Percentiles rank a stretch among this genome's conserved stretches.
phyloP scores from a whole-genome alignment of 2,329 filamentous ascomycete species.

The Neocucurbitaria cava region DNA sequence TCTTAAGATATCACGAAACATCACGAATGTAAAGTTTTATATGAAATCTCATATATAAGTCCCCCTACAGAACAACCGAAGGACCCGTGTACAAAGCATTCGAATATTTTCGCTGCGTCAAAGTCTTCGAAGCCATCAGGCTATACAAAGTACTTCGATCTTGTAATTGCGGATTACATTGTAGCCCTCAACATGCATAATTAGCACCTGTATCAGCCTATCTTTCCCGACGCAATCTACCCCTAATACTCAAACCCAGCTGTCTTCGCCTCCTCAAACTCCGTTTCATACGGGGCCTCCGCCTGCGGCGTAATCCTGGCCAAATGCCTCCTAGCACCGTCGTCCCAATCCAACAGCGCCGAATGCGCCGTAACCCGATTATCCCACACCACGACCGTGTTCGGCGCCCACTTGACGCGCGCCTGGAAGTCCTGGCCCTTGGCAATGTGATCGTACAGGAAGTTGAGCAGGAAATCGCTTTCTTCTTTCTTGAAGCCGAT shows the following conservation, averaged over 20 bases:
- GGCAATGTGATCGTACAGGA: slow-evolving; percentile 77
- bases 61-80: no score
- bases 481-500: slow-evolving; percentile 88
- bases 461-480: slow-evolving; percentile 77
- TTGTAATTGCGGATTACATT: background rate
- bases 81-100: no score
- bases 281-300: slow-evolving; percentile 75
- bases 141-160: background rate
- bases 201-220: background rate
- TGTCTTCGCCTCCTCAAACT: slow-evolving; percentile 44
- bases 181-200: background rate
- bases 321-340: slow-evolving; percentile 78
- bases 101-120: no score
- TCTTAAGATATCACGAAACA: no score
- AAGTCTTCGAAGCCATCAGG: no score
- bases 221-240: background rate
- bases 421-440: slow-evolving; percentile 75
- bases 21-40: no score
- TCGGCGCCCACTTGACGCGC: slow-evolving; percentile 77
- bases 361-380: slow-evolving; percentile 82
- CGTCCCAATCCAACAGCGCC: slow-evolving; percentile 81
- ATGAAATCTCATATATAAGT: no score
- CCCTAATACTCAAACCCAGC: slow-evolving; percentile 28
- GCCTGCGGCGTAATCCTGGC: slow-evolving; percentile 85
- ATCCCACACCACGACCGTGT: slow-evolving; percentile 88